Evolutionary conservation across 352 stramenopile genomes (phyloP).

Genomic region (Pythium chondricola): DNA sequence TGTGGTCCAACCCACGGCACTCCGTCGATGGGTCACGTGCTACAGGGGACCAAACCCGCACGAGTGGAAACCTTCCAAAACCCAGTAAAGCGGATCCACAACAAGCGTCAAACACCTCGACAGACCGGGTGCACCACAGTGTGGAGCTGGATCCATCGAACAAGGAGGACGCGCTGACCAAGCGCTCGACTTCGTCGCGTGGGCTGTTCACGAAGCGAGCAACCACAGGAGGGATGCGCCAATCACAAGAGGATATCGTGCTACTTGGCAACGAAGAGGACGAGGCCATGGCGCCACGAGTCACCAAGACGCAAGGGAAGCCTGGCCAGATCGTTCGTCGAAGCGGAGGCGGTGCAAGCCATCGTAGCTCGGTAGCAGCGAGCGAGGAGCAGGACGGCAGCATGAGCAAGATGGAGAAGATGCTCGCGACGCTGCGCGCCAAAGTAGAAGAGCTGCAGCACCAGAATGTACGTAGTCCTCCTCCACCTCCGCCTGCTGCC

Average conservation of each 20-base stretch:
- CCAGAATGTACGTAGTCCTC: slow-evolving; percentile 54
- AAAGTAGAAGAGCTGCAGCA: slow-evolving; percentile 70
- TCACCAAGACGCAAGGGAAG: background rate
- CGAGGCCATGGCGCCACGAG: slow-evolving; percentile 9
- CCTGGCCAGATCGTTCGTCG: background rate
- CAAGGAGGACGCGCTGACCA: slow-evolving; percentile 4
- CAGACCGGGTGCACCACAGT: background rate
- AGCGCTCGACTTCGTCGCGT: slow-evolving; percentile 37
- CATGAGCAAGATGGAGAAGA: slow-evolving; percentile 47
- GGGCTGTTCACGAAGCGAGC: slow-evolving; percentile 52
- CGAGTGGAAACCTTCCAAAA: too few species aligned
- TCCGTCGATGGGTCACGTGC: background rate
- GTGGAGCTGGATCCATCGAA: background rate
- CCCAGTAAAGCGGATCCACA: too few species aligned
- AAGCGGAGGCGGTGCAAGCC: too few species aligned
- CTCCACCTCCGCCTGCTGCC: background rate
- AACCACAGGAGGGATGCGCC: slow-evolving; percentile 19
- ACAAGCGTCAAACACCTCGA: too few species aligned
- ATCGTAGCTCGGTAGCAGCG: background rate
- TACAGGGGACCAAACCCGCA: too few species aligned
- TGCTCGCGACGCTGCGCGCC: slow-evolving; percentile 36
- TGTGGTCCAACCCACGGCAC: slow-evolving; percentile 49
- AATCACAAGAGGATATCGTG: slow-evolving; percentile 59
- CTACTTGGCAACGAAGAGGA: slow-evolving; percentile 51
- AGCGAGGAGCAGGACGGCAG: background rate